Conservation (phyloP, 352 stramenopile genomes). For the Pythium scleroteichum region DNA sequence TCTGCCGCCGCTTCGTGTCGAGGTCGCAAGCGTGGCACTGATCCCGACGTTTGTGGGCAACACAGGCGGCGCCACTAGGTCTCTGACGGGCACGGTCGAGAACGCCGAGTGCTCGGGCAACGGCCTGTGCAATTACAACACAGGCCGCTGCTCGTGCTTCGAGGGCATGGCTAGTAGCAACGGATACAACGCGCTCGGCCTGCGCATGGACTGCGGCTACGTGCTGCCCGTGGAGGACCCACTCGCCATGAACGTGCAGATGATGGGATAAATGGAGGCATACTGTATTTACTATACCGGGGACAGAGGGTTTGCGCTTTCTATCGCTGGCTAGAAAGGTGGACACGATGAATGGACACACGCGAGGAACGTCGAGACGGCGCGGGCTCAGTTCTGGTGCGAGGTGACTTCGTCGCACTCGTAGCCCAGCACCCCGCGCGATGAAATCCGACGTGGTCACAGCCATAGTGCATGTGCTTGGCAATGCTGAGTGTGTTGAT, state of each 20-base stretch:
- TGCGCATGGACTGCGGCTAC: slow-evolving; percentile 67
- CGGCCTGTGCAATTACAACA: slow-evolving; percentile 59
- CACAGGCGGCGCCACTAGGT: slow-evolving; percentile 50
- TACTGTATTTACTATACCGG: neutral
- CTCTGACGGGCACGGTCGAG: slow-evolving; percentile 62
- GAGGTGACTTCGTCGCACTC: slow-evolving; percentile 83
- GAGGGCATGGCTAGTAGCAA: slow-evolving; percentile 72
- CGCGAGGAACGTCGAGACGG: neutral
- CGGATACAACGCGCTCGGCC: slow-evolving; percentile 42
- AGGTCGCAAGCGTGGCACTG: slow-evolving; percentile 32
- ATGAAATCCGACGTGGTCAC: slow-evolving; percentile 86
- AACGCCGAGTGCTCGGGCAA: slow-evolving; percentile 77
- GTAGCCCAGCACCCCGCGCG: slow-evolving; percentile 76
- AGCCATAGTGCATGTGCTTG: slow-evolving; percentile 79
- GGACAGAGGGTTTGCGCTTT: neutral
- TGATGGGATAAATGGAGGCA: slow-evolving; percentile 18
- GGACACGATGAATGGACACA: neutral
- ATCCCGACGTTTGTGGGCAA: slow-evolving; percentile 56
- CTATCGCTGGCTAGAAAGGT: neutral
- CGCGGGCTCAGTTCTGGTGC: slow-evolving; percentile 17
- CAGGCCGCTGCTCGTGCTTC: slow-evolving; percentile 62
- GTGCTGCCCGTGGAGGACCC: slow-evolving; percentile 42
- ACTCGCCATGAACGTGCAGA: slow-evolving; percentile 34
- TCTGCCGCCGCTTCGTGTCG: slow-evolving; percentile 47
- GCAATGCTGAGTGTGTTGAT: slow-evolving; percentile 76